Evolutionary conservation across 1,284 basidiomycete genomes (phyloP).

Genomic region (Pseudozyma sp.): DNA sequence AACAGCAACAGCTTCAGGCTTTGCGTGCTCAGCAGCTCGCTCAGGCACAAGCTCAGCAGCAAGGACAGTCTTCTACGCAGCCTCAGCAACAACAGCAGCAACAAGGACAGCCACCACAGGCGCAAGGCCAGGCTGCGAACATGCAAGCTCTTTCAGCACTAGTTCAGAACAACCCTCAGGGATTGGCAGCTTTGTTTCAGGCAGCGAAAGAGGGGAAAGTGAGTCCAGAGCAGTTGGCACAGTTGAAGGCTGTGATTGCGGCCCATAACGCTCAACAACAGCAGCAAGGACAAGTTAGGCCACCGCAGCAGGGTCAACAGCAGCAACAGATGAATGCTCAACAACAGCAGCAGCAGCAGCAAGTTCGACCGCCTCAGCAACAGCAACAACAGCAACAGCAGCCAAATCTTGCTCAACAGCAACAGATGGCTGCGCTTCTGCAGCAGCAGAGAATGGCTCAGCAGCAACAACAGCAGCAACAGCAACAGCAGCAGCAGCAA

Average conservation of each 20-base stretch:
- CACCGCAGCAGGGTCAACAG: slow-evolving; percentile 23
- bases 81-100: slow-evolving; percentile 28
- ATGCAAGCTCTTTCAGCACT: slow-evolving; percentile 54
- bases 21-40: slow-evolving; percentile 46
- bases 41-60: slow-evolving; percentile 43
- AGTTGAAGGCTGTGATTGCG: slow-evolving; percentile 46
- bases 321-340: slow-evolving; percentile 19
- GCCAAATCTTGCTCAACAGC: slow-evolving; percentile 39
- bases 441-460: slow-evolving; percentile 17
- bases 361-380: slow-evolving; percentile 10
- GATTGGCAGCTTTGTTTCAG: slow-evolving; percentile 54
- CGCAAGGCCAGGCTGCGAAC: slow-evolving; percentile 30
- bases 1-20: slow-evolving; percentile 54
- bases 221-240: slow-evolving; percentile 56
- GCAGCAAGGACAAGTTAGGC: slow-evolving; percentile 19
- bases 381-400: slow-evolving; percentile 30
- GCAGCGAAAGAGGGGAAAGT: slow-evolving; percentile 61
- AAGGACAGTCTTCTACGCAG: slow-evolving; percentile 24
- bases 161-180: slow-evolving; percentile 61
- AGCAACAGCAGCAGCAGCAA: slow-evolving; percentile 18
- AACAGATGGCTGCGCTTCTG: slow-evolving; percentile 36
- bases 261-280: slow-evolving; percentile 31
- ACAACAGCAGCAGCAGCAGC: slow-evolving; percentile 23
- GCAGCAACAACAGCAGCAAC: slow-evolving; percentile 22
- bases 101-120: slow-evolving; percentile 19